Conservation (phyloP, 202 grass and related monocot species). For the Carex sylvatica region DNA sequence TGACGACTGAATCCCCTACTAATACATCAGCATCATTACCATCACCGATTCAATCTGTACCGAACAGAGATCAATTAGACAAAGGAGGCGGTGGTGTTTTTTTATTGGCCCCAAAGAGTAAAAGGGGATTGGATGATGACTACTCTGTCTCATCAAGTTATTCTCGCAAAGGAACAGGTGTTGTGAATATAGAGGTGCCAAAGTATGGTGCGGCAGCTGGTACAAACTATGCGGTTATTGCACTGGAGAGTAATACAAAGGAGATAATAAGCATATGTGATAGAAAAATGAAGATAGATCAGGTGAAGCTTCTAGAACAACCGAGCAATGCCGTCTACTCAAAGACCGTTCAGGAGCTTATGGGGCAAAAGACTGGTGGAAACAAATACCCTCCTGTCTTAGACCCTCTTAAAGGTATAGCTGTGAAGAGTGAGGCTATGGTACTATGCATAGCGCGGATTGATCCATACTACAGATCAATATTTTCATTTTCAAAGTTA, state of each 20-base stretch:
- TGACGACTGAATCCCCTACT: conserved; percentile 55
- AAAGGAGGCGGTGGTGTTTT: conserved; percentile 39
- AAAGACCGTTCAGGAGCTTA: conserved; percentile 82
- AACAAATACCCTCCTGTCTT: conserved; percentile 71
- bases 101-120: conserved; percentile 85
- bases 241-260: conserved; percentile 59
- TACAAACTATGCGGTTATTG: conserved; percentile 68
- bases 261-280: conserved; percentile 78
- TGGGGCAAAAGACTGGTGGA: conserved; percentile 41
- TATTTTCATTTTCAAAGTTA: too few species aligned
- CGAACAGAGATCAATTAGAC: conserved; percentile 52
- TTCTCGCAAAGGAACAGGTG: conserved; percentile 63
- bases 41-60: conserved; percentile 38
- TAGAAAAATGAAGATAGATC: conserved; percentile 94
- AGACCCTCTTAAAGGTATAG: conserved; percentile 78
- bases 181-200: conserved; percentile 69
- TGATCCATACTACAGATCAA: too few species aligned
- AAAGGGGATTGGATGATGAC: conserved; percentile 81
- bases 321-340: conserved; percentile 52
- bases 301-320: conserved; percentile 81
- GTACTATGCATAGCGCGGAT: too few species aligned
- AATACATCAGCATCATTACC: conserved; percentile 37
- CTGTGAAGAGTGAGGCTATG: background rate
- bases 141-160: conserved; percentile 57
- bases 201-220: conserved; percentile 61